Evolutionary conservation across 805 yeast genomes (phyloP).

Genomic region (Yarrowia sp.): DNA sequence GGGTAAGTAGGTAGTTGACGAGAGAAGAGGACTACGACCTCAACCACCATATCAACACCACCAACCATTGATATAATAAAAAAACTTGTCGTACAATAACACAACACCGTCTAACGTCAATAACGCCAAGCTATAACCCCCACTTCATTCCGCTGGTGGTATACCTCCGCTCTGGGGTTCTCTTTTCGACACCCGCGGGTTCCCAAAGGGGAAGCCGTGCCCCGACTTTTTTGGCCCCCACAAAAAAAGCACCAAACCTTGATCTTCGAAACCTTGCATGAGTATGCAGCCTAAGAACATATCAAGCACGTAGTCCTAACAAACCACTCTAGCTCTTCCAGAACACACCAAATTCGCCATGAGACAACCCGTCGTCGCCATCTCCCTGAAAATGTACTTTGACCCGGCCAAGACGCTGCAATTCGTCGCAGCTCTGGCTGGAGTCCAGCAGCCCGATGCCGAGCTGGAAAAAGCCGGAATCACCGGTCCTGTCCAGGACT

Average conservation of each 20-base stretch:
- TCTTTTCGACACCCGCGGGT: background rate
- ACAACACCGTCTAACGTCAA: no score
- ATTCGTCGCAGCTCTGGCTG: conserved; percentile 1
- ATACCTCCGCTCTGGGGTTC: no score
- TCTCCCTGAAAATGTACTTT: conserved; percentile 25
- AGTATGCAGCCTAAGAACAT: background rate
- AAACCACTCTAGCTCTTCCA: background rate
- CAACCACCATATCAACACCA: no score
- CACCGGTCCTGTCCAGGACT: background rate
- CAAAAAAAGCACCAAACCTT: background rate
- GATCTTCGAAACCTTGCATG: background rate
- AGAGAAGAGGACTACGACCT: no score
- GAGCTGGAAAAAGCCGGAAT: conserved; percentile 5
- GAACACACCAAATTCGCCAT: background rate
- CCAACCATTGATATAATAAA: no score
- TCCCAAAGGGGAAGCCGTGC: conserved; percentile 6
- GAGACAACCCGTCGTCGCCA: conserved; percentile 19
- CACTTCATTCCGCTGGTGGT: no score
- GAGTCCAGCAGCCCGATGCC: conserved; percentile 8
- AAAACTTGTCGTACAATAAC: no score
- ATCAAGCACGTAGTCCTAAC: no score
- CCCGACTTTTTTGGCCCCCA: background rate
- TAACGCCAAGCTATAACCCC: no score
- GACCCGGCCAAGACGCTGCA: conserved; percentile 17
- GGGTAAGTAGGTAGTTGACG: no score